Evolutionary conservation across 2,329 filamentous ascomycete genomes (phyloP), one percentile per base, ranked within the genome.

Genomic region (Ophiostoma australiae): DNA sequence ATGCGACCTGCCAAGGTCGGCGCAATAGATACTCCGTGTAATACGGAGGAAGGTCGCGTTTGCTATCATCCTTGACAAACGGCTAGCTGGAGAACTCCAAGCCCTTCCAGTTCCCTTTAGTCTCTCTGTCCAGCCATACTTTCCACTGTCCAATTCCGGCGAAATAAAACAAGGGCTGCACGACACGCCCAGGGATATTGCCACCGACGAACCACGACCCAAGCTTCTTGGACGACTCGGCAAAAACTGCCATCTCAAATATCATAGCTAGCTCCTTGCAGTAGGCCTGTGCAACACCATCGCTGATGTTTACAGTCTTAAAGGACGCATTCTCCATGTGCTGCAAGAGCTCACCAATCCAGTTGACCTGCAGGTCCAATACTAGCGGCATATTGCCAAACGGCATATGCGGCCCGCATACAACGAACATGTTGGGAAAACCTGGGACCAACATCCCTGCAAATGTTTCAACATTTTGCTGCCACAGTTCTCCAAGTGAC

Each of bases 401-500:
- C 20, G 70, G 69, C 44, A 73, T 73, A 35, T 74, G 73, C 8
- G 72, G 72, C 8, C 73, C 72, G 37, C 70, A 72, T n/a, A 73
- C 27, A 27, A 72, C 31, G 41, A 75, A 74, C 71, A 73, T 71
- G 41, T 75, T 75, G 31, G 73, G 72, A 39, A 72, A 73, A 11
- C 69, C 72, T 2, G 70, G 72, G 0, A 73, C 69, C 3, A 75
- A 73, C 0, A 76, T 23, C 5, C 76, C 76, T 11, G 75, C 74
- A 17, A 76, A 76, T 0, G 79, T 79, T 33, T 72, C 74, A 2
- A 77, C 76, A 3, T 76, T 76, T 1, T 77, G 55, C 8, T 73
- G 71, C 79, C 79, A 80, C 1, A 74, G 73, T 1, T 80, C 77
- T 7, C 72, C 72, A 11, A 81, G 73, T 0, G 74, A 75, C 0